Base-by-base conservation (phyloP, 331 rosid genomes). In the Telfairia occidentalis region DNA sequence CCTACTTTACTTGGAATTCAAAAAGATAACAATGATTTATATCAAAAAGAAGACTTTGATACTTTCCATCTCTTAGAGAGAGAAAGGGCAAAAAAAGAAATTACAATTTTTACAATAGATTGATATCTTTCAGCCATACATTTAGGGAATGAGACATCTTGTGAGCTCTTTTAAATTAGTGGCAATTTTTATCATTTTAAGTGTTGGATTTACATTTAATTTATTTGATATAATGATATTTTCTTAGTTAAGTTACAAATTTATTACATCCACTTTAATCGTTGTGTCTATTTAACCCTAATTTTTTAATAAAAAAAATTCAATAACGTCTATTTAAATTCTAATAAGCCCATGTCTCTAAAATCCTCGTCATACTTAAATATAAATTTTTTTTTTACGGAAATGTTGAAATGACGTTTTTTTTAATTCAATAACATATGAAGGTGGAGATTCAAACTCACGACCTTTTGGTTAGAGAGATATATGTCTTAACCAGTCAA, bases 1-100 rank as follows among this genome's bases (percentile, higher is more conserved):
- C 23, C 50, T 67, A 67, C 73, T 67, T 67, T 67, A 67, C 73
- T 5, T 35, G 35, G 28, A 67, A 67, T 42, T 37, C 74, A 65
- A 65, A 61, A 65, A 65, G 72, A 37, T 65, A 65, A 65, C 50
- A 65, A 65, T 65, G 50, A 65, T 42, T 42, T 40, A 42, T 42
- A 12, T 40, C 7, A 40, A 11, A 67, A 67, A 67, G n/a, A 37
- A 19, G 9, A 42, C 23, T 42, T 13, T 37, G 6, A 67, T 67
- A 13, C 54, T 67, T 66, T 40, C n/a, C 73, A 42, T 67, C 34
- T 67, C 7, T 45, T 42, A 42, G 54, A 67, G 50, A 65, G 50
- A 65, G 50, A n/a, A 37, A 38, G 9, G n/a, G 3, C 9, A 21
- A 4, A 9, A 58, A 26, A 28, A 1, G 11, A 26, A 57, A 58